Conservation (phyloP, 352 stramenopile genomes). For the Phytophthora agathidicida region DNA sequence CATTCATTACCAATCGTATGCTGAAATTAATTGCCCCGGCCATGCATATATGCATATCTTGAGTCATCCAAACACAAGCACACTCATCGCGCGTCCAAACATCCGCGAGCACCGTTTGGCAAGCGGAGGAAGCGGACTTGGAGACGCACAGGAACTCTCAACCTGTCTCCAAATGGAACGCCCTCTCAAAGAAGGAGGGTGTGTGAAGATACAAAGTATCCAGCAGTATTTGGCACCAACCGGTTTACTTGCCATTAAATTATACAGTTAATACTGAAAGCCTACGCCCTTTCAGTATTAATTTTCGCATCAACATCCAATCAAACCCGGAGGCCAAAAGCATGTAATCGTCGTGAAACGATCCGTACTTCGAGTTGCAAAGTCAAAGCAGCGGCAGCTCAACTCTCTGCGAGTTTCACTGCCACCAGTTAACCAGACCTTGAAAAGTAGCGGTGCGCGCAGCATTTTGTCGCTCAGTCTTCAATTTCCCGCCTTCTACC, state of each 20-base stretch:
- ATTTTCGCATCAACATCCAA: slow-evolving; percentile 12
- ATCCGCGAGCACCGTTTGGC: too few relatives aligned
- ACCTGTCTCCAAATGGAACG: too few relatives aligned
- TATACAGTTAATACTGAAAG: not conserved
- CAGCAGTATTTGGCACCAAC: too few relatives aligned
- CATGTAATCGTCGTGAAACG: slow-evolving; percentile 16
- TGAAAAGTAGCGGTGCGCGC: not conserved
- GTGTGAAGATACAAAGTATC: too few relatives aligned
- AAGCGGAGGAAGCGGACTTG: too few relatives aligned
- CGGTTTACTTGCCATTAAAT: too few relatives aligned
- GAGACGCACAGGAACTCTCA: too few relatives aligned
- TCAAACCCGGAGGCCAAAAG: slow-evolving; percentile 5
- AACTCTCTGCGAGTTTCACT: slow-evolving; percentile 1
- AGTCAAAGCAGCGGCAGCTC: not conserved
- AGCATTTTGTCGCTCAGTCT: slow-evolving; percentile 7
- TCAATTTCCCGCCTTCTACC: slow-evolving; percentile 10
- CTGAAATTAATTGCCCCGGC: slow-evolving; percentile 2
- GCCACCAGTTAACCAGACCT: slow-evolving; percentile 14
- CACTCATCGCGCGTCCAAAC: slow-evolving; percentile 4
- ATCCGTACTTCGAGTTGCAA: not conserved
- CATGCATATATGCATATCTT: slow-evolving; percentile 12
- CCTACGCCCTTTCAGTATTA: slow-evolving; percentile 12
- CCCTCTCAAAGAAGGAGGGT: too few relatives aligned
- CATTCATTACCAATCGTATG: too few relatives aligned
- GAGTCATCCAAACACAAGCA: slow-evolving; percentile 15